Base-by-base conservation (phyloP, 768 basidiomycete species). In the Hygrocybe punicea region DNA sequence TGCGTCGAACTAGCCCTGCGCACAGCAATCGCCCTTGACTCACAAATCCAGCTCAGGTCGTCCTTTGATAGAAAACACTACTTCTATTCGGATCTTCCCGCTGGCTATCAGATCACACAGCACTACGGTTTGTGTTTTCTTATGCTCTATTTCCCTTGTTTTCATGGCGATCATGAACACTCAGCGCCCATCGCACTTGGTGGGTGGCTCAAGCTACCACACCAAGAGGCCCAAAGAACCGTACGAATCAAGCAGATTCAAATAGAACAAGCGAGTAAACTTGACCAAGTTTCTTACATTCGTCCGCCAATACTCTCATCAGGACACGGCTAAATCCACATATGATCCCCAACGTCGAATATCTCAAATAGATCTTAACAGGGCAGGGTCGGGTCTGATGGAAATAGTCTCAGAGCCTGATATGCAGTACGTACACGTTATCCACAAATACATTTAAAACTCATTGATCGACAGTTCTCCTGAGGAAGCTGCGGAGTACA, bases 1-100 rank as follows among this genome's bases (percentile, higher is more conserved):
- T 88, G 86, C 56, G 87, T 97, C 2, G 82, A 88, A 58, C 80
- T 97, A 6, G 92, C 89, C 3, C 69, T 94, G 1, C 80, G 90
- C 7, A 86, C 93, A 0, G 91, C 94, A 0, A 64, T 94, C 2
- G 94, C 94, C 4, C 78, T 98, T 21, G 72, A 81, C 34, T 77
- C 84, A 11, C 61, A 79, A 4, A 77, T 96, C 51, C 90, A 90
- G 60, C 61, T 62, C 0, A 77, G 80, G 17, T 96, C 93, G 0
- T 81, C 90, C 0, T 98, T 98, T 64, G 97, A 98, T 71, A 79
- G 97, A 62, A 99, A 99, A 68, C 97, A 98, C 69, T 99, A 99
- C 69, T 98, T 98, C 71, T 98, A 99, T 67, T 82, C 91, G 4
- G 97, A 98, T 70, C 80, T 97, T 35, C 94, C 97, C 0, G 80